phyloP scores from a whole-genome alignment of 352 stramenopile genomes.

The Blastocystis sp. region DNA sequence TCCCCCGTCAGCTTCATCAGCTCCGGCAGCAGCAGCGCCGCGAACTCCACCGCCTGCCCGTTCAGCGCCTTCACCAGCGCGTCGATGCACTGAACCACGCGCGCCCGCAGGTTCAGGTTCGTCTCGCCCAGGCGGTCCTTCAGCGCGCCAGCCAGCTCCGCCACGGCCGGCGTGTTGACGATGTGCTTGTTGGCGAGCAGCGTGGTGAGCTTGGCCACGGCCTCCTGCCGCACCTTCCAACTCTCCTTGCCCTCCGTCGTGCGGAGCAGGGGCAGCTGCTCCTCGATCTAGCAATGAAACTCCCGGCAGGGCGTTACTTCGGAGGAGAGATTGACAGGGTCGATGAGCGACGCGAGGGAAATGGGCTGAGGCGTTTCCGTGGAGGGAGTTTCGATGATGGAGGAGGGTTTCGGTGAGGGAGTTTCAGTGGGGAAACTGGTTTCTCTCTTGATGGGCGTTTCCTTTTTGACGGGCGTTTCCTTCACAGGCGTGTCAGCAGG shows the following conservation, averaged over 20 bases:
- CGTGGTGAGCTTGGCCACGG: neutral
- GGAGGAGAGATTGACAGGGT: neutral
- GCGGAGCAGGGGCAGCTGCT: neutral
- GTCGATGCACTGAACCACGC: conserved; percentile 35
- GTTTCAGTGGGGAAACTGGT: too few relatives aligned
- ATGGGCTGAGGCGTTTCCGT: neutral
- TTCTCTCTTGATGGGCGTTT: too few relatives aligned
- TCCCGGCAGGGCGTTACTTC: neutral
- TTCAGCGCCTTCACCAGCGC: neutral
- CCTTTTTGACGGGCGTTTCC: too few relatives aligned
- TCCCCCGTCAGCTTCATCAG: conserved; percentile 26
- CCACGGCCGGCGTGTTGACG: conserved; percentile 6
- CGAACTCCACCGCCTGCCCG: neutral
- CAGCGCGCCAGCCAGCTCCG: neutral
- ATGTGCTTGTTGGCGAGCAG: conserved; percentile 30
- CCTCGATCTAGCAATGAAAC: conserved; percentile 11
- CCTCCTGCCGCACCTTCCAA: conserved; percentile 47
- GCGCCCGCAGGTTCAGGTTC: conserved; percentile 58
- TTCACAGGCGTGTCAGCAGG: too few relatives aligned
- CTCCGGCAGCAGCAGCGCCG: conserved; percentile 5
- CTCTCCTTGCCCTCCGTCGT: conserved; percentile 47
- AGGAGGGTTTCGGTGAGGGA: too few relatives aligned
- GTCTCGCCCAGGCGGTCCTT: conserved; percentile 49
- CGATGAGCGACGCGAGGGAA: neutral
- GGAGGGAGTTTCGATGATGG: neutral